phyloP scores from a whole-genome alignment of 345 rosid species.

The Aquilaria sinensis region DNA sequence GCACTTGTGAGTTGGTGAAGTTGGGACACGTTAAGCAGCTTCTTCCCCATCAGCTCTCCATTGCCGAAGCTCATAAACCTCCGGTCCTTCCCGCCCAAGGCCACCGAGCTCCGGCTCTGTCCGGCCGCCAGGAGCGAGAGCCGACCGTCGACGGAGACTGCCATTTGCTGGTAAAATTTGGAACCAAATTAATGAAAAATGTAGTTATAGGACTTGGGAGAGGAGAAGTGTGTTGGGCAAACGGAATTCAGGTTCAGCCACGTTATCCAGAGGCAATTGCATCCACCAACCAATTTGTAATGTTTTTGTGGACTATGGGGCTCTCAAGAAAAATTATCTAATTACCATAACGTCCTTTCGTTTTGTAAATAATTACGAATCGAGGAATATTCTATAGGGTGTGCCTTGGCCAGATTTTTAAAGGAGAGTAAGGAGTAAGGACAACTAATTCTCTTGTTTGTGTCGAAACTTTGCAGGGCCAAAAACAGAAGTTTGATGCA shows the following conservation, averaged over 20 bases:
- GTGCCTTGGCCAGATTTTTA: conserved; percentile 11
- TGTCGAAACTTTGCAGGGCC: too few species aligned
- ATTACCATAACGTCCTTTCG: conserved; percentile 6
- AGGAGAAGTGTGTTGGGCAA: conserved; percentile 24
- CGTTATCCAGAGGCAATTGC: conserved; percentile 65
- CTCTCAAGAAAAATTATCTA: neutral
- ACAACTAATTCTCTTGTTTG: too few species aligned
- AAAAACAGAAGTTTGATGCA: too few species aligned
- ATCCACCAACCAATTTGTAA: conserved; percentile 64
- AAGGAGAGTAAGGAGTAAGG: too few species aligned
- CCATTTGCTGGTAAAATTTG: conserved; percentile 26
- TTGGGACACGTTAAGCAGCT: conserved; percentile 36
- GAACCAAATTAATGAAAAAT: conserved; percentile 4
- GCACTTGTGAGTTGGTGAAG: conserved; percentile 3
- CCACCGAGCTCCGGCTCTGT: conserved; percentile 27
- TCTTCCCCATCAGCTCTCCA: conserved; percentile 76
- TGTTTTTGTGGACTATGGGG: conserved; percentile 10
- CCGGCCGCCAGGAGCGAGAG: conserved; percentile 47
- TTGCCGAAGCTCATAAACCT: conserved; percentile 38
- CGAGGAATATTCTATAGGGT: conserved; percentile 18
- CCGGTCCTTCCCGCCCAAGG: conserved; percentile 29
- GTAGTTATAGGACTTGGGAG: too few species aligned
- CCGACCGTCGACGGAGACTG: conserved; percentile 53
- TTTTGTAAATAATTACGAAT: conserved; percentile 7
- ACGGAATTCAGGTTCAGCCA: conserved; percentile 34